These are phyloP conservation scores for Nakazawaea anatomiae DNA, from an alignment of 805 yeast genomes.

Conservation along the genomic window DNA sequence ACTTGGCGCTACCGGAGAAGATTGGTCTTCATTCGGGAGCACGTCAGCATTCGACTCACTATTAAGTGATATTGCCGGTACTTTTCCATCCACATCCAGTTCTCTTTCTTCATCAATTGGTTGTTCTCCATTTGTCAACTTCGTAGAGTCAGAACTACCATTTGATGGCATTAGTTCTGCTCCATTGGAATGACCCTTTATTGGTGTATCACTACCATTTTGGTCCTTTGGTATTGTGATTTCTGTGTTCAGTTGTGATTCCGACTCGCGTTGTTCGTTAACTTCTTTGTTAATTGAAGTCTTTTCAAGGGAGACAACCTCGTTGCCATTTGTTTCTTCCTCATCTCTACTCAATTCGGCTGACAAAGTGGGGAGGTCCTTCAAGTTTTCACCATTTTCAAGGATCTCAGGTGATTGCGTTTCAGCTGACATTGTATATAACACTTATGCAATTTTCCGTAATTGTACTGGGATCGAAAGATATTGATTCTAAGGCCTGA, in stretches of 20 bases:
- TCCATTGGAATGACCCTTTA: not conserved
- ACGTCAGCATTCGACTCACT: not conserved
- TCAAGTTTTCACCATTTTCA: not conserved
- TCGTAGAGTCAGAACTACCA: not conserved
- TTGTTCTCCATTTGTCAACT: too few relatives aligned
- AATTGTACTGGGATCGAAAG: not conserved
- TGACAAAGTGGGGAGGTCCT: not conserved
- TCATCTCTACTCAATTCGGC: not conserved
- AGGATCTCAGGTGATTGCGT: not conserved
- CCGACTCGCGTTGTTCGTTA: not conserved
- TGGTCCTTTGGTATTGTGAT: not conserved
- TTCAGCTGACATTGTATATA: not conserved
- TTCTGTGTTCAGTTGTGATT: not conserved
- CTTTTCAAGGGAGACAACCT: not conserved
- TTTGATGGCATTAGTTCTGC: not conserved
- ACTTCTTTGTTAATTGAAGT: not conserved
- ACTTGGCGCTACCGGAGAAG: not conserved
- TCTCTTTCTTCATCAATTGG: not conserved
- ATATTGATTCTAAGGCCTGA: not conserved
- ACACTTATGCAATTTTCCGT: not conserved
- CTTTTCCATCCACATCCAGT: not conserved
- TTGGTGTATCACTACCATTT: not conserved
- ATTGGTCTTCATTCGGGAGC: not conserved
- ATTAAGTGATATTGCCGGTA: not conserved
- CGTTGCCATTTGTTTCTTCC: not conserved